phyloP scores from a whole-genome alignment of 257 asterid genomes.

The Anisodus tanguticus region DNA sequence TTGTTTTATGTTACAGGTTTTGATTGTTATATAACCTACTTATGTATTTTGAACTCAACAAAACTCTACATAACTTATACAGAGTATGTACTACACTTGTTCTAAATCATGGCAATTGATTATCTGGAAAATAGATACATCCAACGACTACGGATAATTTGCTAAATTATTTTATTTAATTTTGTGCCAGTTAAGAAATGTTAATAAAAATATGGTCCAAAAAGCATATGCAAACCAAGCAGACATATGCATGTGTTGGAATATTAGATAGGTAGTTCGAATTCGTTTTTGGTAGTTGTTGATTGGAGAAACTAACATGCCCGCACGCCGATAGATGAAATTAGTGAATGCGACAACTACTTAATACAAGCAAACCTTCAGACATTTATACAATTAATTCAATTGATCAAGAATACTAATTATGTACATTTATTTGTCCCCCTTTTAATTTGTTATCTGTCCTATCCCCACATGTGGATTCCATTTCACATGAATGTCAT shows the following conservation, averaged over 20 bases:
- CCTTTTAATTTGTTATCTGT: conserved; percentile 4
- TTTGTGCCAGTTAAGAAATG: background rate
- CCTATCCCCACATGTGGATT: conserved; percentile 22
- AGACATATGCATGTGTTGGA: background rate
- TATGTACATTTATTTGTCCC: background rate
- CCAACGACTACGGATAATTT: background rate
- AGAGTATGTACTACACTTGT: background rate
- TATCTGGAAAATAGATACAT: background rate
- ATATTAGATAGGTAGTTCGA: background rate
- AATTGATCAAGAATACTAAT: background rate
- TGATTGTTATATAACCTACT: too few species aligned
- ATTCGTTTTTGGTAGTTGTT: conserved; percentile 18
- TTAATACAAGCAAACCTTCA: background rate
- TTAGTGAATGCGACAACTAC: conserved; percentile 17
- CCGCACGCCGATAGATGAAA: background rate
- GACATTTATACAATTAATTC: background rate
- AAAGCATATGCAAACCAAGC: background rate
- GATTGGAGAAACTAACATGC: background rate
- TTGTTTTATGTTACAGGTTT: too few species aligned
- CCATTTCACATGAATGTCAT: background rate
- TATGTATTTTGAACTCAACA: too few species aligned
- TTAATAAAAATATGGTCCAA: background rate
- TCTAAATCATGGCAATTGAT: background rate
- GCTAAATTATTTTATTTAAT: background rate
- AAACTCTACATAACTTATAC: too few species aligned